Conservation (phyloP, 78 protist genomes). For the Diacronema lutheri region DNA sequence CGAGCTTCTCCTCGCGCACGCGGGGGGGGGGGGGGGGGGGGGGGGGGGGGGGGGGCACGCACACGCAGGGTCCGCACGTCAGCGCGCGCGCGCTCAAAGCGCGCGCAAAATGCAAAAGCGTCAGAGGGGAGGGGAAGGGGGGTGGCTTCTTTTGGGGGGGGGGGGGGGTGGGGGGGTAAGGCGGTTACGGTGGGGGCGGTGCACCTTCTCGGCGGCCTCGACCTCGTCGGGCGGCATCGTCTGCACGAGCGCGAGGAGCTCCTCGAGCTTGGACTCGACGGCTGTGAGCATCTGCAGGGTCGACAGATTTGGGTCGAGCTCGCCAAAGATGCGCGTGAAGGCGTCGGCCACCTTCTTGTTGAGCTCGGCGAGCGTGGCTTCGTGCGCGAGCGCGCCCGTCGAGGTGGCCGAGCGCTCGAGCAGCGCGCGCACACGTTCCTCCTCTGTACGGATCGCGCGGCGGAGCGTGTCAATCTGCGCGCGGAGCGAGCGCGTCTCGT, state of each 20-base stretch:
- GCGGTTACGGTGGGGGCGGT: no score
- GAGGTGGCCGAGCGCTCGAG: background rate
- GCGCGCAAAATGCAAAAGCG: no score
- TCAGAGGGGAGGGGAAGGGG: no score
- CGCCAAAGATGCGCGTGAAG: constrained; percentile 1
- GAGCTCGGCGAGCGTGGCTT: constrained; percentile 1
- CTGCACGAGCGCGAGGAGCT: constrained; percentile 16
- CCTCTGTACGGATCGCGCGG: background rate
- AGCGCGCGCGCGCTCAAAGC: no score
- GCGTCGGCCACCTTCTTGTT: constrained; percentile 12
- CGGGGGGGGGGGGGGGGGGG: no score
- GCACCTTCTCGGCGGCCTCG: constrained; percentile 29
- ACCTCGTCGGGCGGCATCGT: constrained; percentile 34
- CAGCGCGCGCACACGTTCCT: constrained; percentile 4
- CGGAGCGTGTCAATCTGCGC: constrained; percentile 1
- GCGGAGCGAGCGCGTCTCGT: background rate
- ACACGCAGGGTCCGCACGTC: no score
- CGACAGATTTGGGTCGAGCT: background rate
- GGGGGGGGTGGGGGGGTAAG: no score
- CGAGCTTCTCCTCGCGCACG: constrained; percentile 39
- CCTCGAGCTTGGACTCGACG: constrained; percentile 41
- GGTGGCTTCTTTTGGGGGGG: no score
- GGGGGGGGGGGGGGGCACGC: no score
- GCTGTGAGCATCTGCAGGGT: constrained; percentile 39
- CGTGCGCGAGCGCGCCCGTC: background rate